Base-by-base conservation (phyloP, 2,329 filamentous ascomycete species). In the Tolypocladium tundrense region DNA sequence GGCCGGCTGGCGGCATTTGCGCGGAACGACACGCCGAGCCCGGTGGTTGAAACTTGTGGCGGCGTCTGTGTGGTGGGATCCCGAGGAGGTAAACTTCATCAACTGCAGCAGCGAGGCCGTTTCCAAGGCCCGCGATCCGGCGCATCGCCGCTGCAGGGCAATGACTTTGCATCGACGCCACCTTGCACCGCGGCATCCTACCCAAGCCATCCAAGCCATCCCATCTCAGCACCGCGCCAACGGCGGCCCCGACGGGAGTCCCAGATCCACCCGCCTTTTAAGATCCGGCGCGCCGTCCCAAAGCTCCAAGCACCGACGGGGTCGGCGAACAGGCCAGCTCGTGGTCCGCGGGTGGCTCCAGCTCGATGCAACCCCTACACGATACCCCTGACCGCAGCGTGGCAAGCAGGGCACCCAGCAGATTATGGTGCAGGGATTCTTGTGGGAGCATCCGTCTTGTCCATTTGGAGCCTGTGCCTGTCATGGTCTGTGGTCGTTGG, bases 191-290 rank as follows among this genome's bases (percentile, higher is more conserved):
- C 13, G n/a, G 48, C 48, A 45, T 14, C 11, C 7, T 24, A 16
- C 16, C 11, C 43, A 48, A 16, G 43, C 24, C 43, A 48, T 33
- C 27, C 45, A 50, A 3, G 27, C 31, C 48, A 35, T 35, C 9
- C 19, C 48, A 35, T n/a, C 48, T 35, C 31, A 55, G 31, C 39
- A 41, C 27, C 31, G 24, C 52, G 27, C 35, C 31, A 39, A 56
- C 33, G 43, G 33, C 42, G 43, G 55, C 50, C 56, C 40, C 56
- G 31, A 40, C 56, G 56, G 56, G 56, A 53, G 53, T 39, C 42
- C 57, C 60, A 59, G 57, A 60, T 59, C 55, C 59, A 57, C 54
- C 56, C 51, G 57, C 55, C 53, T 33, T 53, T 53, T 53, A 35
- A 57, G 56, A 57, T 57, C 56, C 56, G 56, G 40, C 52, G 37